Evolutionary conservation across 1,284 basidiomycete genomes (phyloP), one percentile per base, ranked within the genome.

Genomic region (Trichosporon coremiiforme): DNA sequence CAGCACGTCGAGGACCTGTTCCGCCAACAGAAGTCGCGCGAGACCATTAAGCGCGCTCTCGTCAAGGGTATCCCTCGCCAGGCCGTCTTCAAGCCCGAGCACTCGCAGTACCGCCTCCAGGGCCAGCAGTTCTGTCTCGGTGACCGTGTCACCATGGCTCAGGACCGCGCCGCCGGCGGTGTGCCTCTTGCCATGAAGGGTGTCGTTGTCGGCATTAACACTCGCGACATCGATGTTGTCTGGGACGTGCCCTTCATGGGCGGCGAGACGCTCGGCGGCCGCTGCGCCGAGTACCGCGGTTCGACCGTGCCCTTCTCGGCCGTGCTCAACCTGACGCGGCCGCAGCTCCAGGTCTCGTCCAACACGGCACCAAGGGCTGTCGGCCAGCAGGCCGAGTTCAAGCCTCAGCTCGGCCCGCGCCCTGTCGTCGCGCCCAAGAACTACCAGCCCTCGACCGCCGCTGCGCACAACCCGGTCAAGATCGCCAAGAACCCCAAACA

Each of bases 161-260:
- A 93, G 75, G 96, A 99, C 81, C 90, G 92, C 0, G 83, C 82
- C 9, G 84, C 85, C 15, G 96, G 96, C n/a, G 90, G 90, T 29
- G 94, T 99, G 0, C 95, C 95, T 0, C 86, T 98, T 10, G 90
- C 90, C 2, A 91, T 91, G 68, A 96, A 96, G 82, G 97, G 97
- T 53, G 93, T 96, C 9, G 94, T 98, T 17, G 89, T 99, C 67
- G 94, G 95, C 4, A 85, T 99, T 77, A 91, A 90, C 76, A 85
- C 89, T 12, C 92, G 91, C 78, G 89, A 90, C 10, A 91, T 99
- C 86, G 97, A 99, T 80, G 90, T 99, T 17, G 88, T 97, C 0
- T 99, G 97, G 90, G 97, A 99, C 81, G 89, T 91, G 22, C 88
- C 94, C 0, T 99, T 98, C 85, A 92, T 99, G 87, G 90, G 94